Conservation (phyloP, 495 filamentous ascomycete species). For the Cercophora samala region DNA sequence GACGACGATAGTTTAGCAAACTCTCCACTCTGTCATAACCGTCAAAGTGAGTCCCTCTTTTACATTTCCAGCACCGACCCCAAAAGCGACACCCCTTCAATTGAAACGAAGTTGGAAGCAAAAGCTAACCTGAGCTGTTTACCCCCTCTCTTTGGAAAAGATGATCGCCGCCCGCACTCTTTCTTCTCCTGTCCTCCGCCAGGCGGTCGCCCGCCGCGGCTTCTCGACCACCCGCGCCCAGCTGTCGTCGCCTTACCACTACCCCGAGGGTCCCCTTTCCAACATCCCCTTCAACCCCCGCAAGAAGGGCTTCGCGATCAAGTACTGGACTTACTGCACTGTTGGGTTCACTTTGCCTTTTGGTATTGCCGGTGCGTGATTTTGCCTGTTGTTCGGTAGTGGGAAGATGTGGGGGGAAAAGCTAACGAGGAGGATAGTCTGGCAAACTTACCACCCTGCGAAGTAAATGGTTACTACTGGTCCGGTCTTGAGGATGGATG, state of each 20-base stretch:
- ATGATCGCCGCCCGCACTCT: constrained; percentile 83
- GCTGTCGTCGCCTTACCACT: constrained; percentile 90
- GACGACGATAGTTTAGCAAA: background rate
- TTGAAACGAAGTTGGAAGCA: constrained; percentile 1
- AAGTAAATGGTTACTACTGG: constrained; percentile 21
- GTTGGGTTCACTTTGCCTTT: constrained; percentile 78
- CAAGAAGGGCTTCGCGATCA: constrained; percentile 74
- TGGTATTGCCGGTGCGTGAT: constrained; percentile 71
- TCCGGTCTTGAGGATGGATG: constrained; percentile 2
- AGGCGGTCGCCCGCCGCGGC: constrained; percentile 79
- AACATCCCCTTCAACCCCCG: constrained; percentile 96
- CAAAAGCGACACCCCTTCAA: background rate
- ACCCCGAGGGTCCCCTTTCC: constrained; percentile 89
- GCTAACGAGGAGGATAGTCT: constrained; percentile 53
- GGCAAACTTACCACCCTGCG: constrained; percentile 75
- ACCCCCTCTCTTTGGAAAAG: constrained; percentile 40
- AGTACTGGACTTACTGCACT: constrained; percentile 79
- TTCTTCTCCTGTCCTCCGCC: constrained; percentile 46
- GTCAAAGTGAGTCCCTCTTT: constrained; percentile 5
- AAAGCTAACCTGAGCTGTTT: constrained; percentile 1
- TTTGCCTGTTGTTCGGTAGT: constrained; percentile 47
- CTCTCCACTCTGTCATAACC: constrained; percentile 13
- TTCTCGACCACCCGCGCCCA: constrained; percentile 88
- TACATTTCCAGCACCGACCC: background rate
- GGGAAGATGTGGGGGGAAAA: background rate